Percentiles rank a stretch among this genome's conserved stretches.
Evolutionary conservation across 2,329 filamentous ascomycete species (phyloP).

Genomic region (Erysiphe pulchra): DNA sequence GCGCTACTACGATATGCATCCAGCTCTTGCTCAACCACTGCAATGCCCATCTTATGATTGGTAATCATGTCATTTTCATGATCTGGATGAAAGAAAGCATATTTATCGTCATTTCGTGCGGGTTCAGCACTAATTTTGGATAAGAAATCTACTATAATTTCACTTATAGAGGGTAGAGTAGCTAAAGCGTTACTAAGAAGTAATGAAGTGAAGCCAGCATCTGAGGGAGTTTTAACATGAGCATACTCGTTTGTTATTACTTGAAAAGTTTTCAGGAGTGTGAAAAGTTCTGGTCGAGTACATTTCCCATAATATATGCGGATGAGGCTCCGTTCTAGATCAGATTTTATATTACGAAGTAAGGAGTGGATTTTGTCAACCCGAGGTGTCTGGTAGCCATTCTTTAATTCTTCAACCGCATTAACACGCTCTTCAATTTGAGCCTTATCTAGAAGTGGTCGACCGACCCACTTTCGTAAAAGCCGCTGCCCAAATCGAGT

Average conservation of each 20-base stretch:
- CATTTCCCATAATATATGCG: conserved; percentile 96
- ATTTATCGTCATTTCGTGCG: conserved; percentile 74
- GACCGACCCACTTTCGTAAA: conserved; percentile 81
- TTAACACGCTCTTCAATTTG: conserved; percentile 53
- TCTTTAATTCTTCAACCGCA: conserved; percentile 67
- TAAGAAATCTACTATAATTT: conserved; percentile 47
- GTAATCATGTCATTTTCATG: conserved; percentile 75
- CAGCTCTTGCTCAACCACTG: conserved; percentile 73
- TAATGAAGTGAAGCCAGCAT: conserved; percentile 46
- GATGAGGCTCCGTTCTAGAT: conserved; percentile 80
- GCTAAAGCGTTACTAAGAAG: conserved; percentile 47
- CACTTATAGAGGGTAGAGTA: conserved; percentile 49
- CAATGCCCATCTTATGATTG: conserved; percentile 73
- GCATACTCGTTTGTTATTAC: conserved; percentile 54
- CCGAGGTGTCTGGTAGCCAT: conserved; percentile 34
- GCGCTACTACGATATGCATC: conserved; percentile 49
- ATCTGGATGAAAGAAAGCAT: conserved; percentile 70
- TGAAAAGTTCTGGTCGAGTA: conserved; percentile 64
- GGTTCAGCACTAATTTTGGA: conserved; percentile 68
- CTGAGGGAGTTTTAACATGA: conserved; percentile 33
- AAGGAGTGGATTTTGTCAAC: conserved; percentile 53
- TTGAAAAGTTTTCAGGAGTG: conserved; percentile 65
- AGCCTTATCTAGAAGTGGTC: conserved; percentile 54
- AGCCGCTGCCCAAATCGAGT: conserved; percentile 75
- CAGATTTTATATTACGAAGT: conserved; percentile 44